Evolutionary conservation across 345 rosid genomes (phyloP).

Genomic region (Salix viminalis): DNA sequence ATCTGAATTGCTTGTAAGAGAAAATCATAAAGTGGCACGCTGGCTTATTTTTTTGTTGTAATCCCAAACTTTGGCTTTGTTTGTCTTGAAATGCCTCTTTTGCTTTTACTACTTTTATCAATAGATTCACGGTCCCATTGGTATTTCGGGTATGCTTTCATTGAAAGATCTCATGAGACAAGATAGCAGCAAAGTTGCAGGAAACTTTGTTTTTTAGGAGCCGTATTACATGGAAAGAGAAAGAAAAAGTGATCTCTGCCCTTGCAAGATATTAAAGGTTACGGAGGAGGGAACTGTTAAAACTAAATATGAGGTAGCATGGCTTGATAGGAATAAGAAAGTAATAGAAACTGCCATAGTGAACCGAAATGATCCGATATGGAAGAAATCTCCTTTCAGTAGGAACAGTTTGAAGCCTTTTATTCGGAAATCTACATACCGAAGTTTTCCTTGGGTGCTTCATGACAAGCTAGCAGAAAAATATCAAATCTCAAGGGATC

Average conservation of each 20-base stretch:
- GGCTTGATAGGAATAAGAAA: slow-evolving; percentile 71
- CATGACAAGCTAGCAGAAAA: no score
- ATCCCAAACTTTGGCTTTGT: no score
- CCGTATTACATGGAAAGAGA: slow-evolving; percentile 52
- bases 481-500: no score
- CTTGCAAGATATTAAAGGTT: slow-evolving; percentile 61
- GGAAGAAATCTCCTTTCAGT: no score
- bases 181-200: slow-evolving; percentile 54
- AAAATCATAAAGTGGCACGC: not conserved
- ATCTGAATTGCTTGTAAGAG: not conserved
- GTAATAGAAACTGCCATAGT: no score
- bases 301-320: slow-evolving; percentile 55
- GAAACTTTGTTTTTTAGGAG: slow-evolving; percentile 54
- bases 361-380: no score
- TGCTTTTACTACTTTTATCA: not conserved
- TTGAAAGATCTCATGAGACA: slow-evolving; percentile 78
- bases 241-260: slow-evolving; percentile 46
- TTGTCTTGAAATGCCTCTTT: not conserved
- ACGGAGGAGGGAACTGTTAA: slow-evolving; percentile 35
- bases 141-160: slow-evolving; percentile 67
- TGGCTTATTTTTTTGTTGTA: no score
- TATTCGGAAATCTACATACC: no score
- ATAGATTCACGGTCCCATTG: not conserved
- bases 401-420: no score
- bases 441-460: no score